Evolutionary conservation across 495 filamentous ascomycete genomes (phyloP).

Genomic region (Amphirosellinia nigrospora): DNA sequence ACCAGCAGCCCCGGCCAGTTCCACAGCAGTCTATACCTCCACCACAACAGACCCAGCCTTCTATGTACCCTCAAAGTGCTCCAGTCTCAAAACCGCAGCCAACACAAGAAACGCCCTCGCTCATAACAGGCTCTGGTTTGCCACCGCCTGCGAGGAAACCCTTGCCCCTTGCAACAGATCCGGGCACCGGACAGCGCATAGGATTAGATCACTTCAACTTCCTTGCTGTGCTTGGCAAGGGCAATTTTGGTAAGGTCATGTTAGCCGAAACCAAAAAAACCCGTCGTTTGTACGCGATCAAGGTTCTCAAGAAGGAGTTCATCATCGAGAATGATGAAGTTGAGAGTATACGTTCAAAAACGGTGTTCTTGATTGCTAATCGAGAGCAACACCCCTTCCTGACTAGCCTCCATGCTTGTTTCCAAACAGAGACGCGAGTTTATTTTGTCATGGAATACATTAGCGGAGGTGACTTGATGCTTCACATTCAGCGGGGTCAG

Average conservation of each 20-base stretch:
- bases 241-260: conserved; percentile 99
- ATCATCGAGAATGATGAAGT: conserved; percentile 99
- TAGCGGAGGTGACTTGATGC: conserved; percentile 97
- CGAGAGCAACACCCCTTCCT: conserved; percentile 98
- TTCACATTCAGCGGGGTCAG: conserved; percentile 96
- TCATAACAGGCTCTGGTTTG: conserved; percentile 42
- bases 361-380: conserved; percentile 97
- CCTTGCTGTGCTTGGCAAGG: conserved; percentile 96
- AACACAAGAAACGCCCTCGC: conserved; percentile 41
- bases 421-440: conserved; percentile 97
- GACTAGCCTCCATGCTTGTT: conserved; percentile 94
- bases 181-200: conserved; percentile 77
- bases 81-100: conserved; percentile 48
- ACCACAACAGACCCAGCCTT: conserved; percentile 40
- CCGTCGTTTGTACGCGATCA: conserved; percentile 95
- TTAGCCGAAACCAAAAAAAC: conserved; percentile 93
- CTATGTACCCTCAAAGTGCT: conserved; percentile 32
- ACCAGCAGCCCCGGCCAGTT: conserved; percentile 41
- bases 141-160: conserved; percentile 54
- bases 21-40: conserved; percentile 46
- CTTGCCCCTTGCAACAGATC: conserved; percentile 63
- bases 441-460: conserved; percentile 99
- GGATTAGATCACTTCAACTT: conserved; percentile 99
- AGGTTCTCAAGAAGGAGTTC: conserved; percentile 99
- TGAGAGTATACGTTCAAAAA: conserved; percentile 96